Evolutionary conservation across 495 filamentous ascomycete genomes (phyloP).

Genomic region (Barbatosphaeria neglecta): DNA sequence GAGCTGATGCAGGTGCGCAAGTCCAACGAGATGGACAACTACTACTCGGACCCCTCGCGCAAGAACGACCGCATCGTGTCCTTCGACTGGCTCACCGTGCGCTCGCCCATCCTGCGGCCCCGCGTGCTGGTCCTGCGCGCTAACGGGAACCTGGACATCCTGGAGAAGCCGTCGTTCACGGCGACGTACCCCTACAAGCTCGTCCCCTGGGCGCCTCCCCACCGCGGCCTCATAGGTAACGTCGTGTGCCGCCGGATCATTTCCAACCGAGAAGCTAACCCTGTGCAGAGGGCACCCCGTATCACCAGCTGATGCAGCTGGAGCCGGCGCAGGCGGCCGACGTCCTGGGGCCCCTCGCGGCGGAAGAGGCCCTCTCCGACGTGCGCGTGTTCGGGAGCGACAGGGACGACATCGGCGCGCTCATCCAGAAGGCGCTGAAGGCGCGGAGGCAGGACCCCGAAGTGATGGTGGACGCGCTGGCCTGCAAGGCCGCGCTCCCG

Average conservation of each 20-base stretch:
- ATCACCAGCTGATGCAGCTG: slow-evolving; percentile 34
- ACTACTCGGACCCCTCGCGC: slow-evolving; percentile 29
- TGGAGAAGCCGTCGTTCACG: slow-evolving; percentile 48
- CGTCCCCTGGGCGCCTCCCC: slow-evolving; percentile 32
- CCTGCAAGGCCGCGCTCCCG: slow-evolving; percentile 10
- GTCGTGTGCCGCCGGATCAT: too few relatives aligned
- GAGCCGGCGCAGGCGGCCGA: slow-evolving; percentile 27
- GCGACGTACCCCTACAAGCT: slow-evolving; percentile 37
- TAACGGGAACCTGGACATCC: slow-evolving; percentile 53
- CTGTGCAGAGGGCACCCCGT: slow-evolving; percentile 25
- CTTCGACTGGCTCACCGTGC: slow-evolving; percentile 71
- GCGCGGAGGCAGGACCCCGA: slow-evolving; percentile 9
- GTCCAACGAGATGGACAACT: slow-evolving; percentile 42
- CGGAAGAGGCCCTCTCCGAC: slow-evolving; percentile 28
- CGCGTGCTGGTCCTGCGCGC: slow-evolving; percentile 57
- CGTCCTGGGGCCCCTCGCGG: slow-evolving; percentile 31
- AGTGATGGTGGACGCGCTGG: slow-evolving; percentile 14
- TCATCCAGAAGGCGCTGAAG: slow-evolving; percentile 23
- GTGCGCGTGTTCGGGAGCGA: slow-evolving; percentile 32
- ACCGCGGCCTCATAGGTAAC: slow-evolving; percentile 36
- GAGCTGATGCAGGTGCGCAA: slow-evolving; percentile 40
- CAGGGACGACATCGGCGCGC: slow-evolving; percentile 15
- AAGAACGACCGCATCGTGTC: slow-evolving; percentile 60
- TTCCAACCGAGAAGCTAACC: too few relatives aligned
- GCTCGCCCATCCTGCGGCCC: slow-evolving; percentile 47